Base-by-base conservation (phyloP, 2,329 filamentous ascomycete genomes). In the Talaromyces sp. region DNA sequence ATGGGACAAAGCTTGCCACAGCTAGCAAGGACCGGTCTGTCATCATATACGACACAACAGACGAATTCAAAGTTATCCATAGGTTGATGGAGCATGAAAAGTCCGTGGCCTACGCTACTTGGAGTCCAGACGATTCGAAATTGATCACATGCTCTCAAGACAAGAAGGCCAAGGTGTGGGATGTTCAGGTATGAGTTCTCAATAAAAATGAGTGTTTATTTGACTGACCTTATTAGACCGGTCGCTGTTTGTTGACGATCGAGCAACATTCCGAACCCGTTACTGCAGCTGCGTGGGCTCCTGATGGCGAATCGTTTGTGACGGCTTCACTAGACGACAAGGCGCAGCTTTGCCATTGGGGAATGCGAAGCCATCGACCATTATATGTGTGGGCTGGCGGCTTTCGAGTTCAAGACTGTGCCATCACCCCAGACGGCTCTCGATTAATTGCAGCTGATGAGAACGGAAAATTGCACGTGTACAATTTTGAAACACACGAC, bases 81-180 rank as follows among this genome's bases (percentile, higher is more conserved):
- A 81, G 75, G 52, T 77, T 96, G 10, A 78, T 79, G 4, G 86
- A 88, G 4, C 90, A 96, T 67, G 81, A 84, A 1, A 78, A 78
- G 2, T 89, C 90, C 0, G 88, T 97, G 13, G 88, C 89, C 21
- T 91, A 93, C 68, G 77, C 96, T 4, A 83, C 90, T 1, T 99
- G 95, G 91, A 97, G 93, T 71, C 95, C 93, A 5, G 91, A 99
- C 73, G 91, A 96, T 75, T 83, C 84, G 1, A 90, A 90, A 76
- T 81, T 99, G 35, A 86, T 98, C 43, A 93, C 89, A 17, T 98
- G 93, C 72, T 89, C 86, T 17, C 83, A 86, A 65, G 90, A 96
- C 69, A 84, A 83, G 52, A 83, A 82, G 63, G 91, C 90, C 0
- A 84, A 88, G 38, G 75, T 96, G 63, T 96, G 90, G 89, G 85